These are phyloP conservation scores for Fusarium sp. DNA, from an alignment of 2,329 filamentous ascomycete genomes.

Conservation along the genomic window DNA sequence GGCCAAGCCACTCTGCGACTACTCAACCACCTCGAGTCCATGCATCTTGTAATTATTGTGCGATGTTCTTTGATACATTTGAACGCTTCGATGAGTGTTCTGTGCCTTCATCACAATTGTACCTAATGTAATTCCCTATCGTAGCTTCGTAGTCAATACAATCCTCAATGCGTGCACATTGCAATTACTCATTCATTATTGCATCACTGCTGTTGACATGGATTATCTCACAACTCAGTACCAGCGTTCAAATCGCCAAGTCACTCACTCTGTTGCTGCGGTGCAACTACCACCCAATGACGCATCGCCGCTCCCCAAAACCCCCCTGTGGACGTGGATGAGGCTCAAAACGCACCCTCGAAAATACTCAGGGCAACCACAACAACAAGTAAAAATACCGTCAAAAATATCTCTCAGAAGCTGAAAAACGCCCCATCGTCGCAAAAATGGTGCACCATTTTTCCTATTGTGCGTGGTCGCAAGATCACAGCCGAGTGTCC, in stretches of 20 bases:
- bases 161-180: background rate
- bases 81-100: accelerated
- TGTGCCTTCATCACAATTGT: background rate
- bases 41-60: background rate
- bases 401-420: constrained; percentile 11
- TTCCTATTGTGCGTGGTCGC: background rate
- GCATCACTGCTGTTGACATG: accelerated
- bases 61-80: background rate
- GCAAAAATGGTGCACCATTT: background rate
- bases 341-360: background rate
- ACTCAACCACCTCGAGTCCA: background rate
- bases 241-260: accelerated
- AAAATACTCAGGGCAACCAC: constrained; percentile 27
- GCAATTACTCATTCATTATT: background rate
- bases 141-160: background rate
- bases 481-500: constrained; percentile 25
- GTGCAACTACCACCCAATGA: background rate
- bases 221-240: background rate
- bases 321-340: background rate
- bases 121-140: background rate
- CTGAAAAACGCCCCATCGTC: background rate
- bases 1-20: background rate
- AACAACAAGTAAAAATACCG: constrained; percentile 17
- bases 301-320: background rate
- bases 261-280: accelerated